Evolutionary conservation across 495 filamentous ascomycete species (phyloP), one percentile per base, ranked within the genome.

Genomic region (Trypethelium eluteriae): DNA sequence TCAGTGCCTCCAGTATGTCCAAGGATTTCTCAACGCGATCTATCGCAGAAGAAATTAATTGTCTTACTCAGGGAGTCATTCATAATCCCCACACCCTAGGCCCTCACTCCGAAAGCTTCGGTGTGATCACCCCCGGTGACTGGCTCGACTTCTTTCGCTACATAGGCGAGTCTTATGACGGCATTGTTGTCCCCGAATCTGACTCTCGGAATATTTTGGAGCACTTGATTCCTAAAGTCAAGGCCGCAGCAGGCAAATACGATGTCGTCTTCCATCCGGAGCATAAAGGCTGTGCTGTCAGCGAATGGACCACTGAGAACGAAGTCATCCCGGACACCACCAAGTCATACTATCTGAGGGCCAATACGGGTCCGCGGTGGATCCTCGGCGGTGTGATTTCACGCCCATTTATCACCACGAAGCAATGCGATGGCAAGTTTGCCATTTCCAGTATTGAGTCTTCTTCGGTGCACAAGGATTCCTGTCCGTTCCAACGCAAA

Each of bases 191-290:
- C 32, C 68, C 68, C 32, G 62, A 61, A 39, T 34, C 41, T 2
- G 68, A 70, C 62, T 34, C 62, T 11, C 62, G 68, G 11, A 70
- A 70, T 35, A 5, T 65, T 18, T 64, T 59, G 57, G 57, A 70
- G 39, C 56, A 68, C 44, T 66, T 83, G 47, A 79, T 82, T 50
- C 80, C 80, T n/a, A 81, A 80, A 68, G 74, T 83, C 4, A 81
- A 80, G 75, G 78, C 79, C n/a, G 81, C 79, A 1, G 78, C 79
- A 46, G 79, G 75, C 10, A 73, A 81, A 66, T 81, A 79, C 68
- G 81, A 82, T 64, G 78, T 82, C 39, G 76, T 81, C 0, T 80
- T 80, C 66, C 76, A 78, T 61, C 78, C 76, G 5, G 66, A 81
- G 49, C 77, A 81, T 59, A 65, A 75, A 39, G 75, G 76, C 0